phyloP scores from a whole-genome alignment of 73 alveolate species.

The Paramecium primaurelia region DNA sequence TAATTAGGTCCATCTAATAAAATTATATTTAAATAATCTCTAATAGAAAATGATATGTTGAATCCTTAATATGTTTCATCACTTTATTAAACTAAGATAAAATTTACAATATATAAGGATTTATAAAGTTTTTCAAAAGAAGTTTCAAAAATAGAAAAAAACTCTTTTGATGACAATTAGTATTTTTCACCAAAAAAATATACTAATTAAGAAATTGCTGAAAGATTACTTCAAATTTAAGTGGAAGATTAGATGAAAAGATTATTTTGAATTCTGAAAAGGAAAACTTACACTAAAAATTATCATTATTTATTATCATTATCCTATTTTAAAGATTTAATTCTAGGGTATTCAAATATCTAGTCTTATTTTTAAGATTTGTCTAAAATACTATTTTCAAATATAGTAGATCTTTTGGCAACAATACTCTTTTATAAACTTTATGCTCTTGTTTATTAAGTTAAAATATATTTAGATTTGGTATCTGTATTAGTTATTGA shows the following conservation, averaged over 20 bases:
- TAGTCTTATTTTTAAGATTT: not conserved
- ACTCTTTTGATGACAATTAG: not conserved
- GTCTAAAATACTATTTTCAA: not conserved
- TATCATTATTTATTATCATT: not conserved
- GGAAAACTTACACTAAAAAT: not conserved
- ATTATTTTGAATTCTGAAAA: not conserved
- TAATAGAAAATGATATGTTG: not conserved
- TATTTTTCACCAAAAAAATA: not conserved
- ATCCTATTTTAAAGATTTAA: not conserved
- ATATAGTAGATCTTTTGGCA: not conserved
- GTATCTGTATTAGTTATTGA: not conserved
- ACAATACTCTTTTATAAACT: not conserved
- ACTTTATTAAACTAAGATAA: not conserved
- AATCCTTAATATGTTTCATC: not conserved
- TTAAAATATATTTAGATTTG: not conserved
- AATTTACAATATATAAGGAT: not conserved
- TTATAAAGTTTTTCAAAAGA: not conserved
- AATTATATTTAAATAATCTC: not conserved
- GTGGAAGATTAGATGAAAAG: not conserved
- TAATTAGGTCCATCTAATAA: constrained; percentile 35
- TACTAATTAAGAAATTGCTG: not conserved
- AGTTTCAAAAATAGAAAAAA: not conserved
- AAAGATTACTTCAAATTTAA: not conserved
- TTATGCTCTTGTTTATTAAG: not conserved
- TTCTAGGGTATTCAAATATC: not conserved